Percentiles rank a stretch among this genome's conserved stretches.
phyloP scores from a whole-genome alignment of 345 rosid species.

The Arabidopsis arenosa region DNA sequence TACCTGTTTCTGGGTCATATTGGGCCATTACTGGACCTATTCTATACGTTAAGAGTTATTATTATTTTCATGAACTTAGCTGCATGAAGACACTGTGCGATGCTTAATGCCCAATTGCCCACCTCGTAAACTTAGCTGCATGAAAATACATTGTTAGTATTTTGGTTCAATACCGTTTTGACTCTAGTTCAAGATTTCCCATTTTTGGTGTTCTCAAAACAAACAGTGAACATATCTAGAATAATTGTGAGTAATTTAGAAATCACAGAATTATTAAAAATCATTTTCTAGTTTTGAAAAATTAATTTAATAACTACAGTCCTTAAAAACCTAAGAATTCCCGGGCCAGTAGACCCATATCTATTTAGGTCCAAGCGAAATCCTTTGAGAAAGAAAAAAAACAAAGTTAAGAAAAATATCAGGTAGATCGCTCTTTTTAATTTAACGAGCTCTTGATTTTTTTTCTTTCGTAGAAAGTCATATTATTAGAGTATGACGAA shows the following conservation, averaged over 20 bases:
- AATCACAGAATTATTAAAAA: neutral
- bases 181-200: neutral
- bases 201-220: neutral
- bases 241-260: neutral
- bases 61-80: neutral
- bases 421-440: neutral
- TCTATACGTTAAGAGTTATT: neutral
- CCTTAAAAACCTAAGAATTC: neutral
- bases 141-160: neutral
- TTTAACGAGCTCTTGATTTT: neutral
- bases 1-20: neutral
- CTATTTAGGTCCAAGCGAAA: slow-evolving; percentile 2
- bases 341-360: neutral
- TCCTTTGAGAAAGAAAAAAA: no score
- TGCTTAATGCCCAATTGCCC: no score
- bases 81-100: neutral
- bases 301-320: neutral
- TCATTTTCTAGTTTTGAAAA: neutral
- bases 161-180: neutral
- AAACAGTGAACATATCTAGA: neutral
- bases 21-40: slow-evolving; percentile 16
- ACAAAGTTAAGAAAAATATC: neutral
- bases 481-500: neutral
- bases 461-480: neutral
- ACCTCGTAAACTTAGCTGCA: neutral